A percentile compares a stretch with the other conserved stretches of the same genome.
Conservation (phyloP, 169 alveolate species). For the Pseudocohnilembus persalinus region DNA sequence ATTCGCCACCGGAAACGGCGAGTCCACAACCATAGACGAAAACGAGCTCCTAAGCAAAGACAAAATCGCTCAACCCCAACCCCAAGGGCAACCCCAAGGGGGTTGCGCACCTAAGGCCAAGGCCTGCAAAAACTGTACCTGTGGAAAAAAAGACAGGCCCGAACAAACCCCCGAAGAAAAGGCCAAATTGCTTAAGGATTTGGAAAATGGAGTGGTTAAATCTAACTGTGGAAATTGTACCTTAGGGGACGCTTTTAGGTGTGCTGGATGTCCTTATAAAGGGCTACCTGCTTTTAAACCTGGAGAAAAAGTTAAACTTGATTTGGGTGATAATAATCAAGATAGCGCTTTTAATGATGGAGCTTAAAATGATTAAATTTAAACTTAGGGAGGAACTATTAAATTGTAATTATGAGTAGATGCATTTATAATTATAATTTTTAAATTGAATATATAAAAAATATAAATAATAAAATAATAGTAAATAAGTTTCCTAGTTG, state of each 20-base stretch:
- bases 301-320: slow-evolving; percentile 52
- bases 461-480: too few relatives aligned
- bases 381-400: neutral
- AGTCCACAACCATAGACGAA: slow-evolving; percentile 7
- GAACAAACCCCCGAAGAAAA: slow-evolving; percentile 31
- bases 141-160: slow-evolving; percentile 70
- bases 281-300: slow-evolving; percentile 78
- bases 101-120: slow-evolving; percentile 44
- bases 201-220: slow-evolving; percentile 53
- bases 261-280: slow-evolving; percentile 74
- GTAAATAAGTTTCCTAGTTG: too few relatives aligned
- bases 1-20: neutral
- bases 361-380: neutral
- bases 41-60: slow-evolving; percentile 12
- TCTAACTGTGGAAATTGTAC: slow-evolving; percentile 74
- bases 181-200: slow-evolving; percentile 40
- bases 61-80: neutral
- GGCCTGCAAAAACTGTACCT: slow-evolving; percentile 75
- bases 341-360: neutral
- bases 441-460: too few relatives aligned
- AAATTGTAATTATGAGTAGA: neutral
- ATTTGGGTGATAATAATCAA: slow-evolving; percentile 21
- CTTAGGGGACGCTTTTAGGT: slow-evolving; percentile 77
- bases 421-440: too few relatives aligned
- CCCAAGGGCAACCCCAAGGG: neutral